phyloP scores from a whole-genome alignment of 106 monocot species.

The Dioscorea zingiberensis region DNA sequence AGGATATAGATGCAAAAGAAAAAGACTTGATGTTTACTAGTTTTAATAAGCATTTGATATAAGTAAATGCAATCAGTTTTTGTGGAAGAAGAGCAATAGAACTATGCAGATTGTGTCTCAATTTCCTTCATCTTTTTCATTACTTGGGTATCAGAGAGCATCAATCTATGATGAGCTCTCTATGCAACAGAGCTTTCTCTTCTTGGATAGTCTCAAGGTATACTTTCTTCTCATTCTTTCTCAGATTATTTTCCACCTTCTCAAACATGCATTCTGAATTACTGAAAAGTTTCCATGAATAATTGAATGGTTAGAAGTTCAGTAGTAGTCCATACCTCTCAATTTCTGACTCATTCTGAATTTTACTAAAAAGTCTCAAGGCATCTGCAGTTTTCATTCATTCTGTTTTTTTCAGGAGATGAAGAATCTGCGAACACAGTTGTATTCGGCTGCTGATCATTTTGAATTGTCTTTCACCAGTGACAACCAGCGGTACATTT shows the following conservation, averaged over 20 bases:
- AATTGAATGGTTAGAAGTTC: too few relatives aligned
- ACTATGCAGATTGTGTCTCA: slow-evolving; percentile 21
- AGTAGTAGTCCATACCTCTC: too few relatives aligned
- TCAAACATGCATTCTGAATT: neutral
- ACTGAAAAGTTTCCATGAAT: too few relatives aligned
- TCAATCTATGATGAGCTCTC: slow-evolving; percentile 67
- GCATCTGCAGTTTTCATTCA: too few relatives aligned
- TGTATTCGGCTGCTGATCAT: slow-evolving; percentile 92
- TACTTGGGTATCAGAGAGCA: slow-evolving; percentile 10
- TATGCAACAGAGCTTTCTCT: slow-evolving; percentile 61
- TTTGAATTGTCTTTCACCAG: slow-evolving; percentile 69
- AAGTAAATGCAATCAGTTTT: too few relatives aligned
- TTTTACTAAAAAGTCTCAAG: too few relatives aligned
- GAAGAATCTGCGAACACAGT: slow-evolving; percentile 67
- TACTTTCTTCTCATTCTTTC: neutral
- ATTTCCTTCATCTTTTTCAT: slow-evolving; percentile 11
- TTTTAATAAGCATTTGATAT: too few relatives aligned
- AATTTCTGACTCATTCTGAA: too few relatives aligned
- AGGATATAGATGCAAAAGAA: too few relatives aligned
- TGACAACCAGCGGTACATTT: slow-evolving; percentile 71
- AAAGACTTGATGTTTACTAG: too few relatives aligned
- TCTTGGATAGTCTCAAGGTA: slow-evolving; percentile 82
- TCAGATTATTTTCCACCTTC: neutral
- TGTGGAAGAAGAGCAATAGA: neutral
- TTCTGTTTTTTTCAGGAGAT: slow-evolving; percentile 48